Percentiles rank a stretch among this genome's conserved stretches.
phyloP scores from a whole-genome alignment of 106 monocot genomes.

The Apostasia ramifera region DNA sequence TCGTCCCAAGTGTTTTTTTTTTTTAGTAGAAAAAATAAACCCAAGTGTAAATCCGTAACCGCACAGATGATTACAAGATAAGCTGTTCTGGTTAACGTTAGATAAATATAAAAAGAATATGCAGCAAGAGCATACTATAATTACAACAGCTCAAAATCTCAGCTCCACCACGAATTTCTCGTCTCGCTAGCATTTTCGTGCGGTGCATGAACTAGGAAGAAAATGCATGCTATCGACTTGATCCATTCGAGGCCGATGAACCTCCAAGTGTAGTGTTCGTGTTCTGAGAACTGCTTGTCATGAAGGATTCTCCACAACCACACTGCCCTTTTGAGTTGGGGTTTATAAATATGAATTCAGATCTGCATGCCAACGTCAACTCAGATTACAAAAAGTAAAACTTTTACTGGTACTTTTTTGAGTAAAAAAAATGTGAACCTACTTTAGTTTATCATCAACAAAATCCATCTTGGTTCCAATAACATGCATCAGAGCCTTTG shows the following conservation, averaged over 20 bases:
- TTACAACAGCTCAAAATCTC: no score
- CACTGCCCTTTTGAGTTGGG: slow-evolving; percentile 1
- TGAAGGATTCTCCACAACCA: slow-evolving; percentile 1
- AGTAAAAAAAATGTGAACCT: not conserved
- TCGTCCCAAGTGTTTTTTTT: no score
- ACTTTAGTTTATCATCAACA: slow-evolving; percentile 86
- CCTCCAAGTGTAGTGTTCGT: not conserved
- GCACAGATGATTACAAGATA: no score
- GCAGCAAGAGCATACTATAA: no score
- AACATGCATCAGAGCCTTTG: slow-evolving; percentile 95
- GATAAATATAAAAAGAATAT: no score
- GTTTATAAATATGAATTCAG: not conserved
- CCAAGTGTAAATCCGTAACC: no score
- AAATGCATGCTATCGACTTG: no score
- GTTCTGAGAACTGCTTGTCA: not conserved
- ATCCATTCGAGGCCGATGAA: not conserved
- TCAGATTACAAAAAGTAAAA: not conserved
- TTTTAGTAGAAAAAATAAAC: no score
- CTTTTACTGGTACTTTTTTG: not conserved
- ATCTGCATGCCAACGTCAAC: not conserved
- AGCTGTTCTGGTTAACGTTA: no score
- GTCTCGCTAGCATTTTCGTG: no score
- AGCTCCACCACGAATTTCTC: no score
- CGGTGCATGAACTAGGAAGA: no score
- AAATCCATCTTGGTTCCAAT: slow-evolving; percentile 97